Evolutionary conservation across 495 filamentous ascomycete genomes (phyloP).

Genomic region (Glarea lozoyensis): DNA sequence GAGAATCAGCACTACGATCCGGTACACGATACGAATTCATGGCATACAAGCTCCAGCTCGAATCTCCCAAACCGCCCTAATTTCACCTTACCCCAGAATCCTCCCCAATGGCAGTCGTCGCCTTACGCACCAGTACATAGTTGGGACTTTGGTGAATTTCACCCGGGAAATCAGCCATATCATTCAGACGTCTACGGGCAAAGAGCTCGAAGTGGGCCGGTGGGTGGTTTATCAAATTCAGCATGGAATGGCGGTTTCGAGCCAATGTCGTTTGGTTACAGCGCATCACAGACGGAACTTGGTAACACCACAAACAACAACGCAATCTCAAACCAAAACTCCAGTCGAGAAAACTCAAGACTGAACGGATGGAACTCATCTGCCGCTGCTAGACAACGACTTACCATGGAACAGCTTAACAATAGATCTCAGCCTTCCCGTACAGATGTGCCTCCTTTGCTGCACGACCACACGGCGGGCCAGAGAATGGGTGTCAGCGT

Average conservation of each 20-base stretch:
- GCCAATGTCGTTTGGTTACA: conserved; percentile 6
- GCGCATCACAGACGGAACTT: neutral
- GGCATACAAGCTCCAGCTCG: conserved; percentile 6
- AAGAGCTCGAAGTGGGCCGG: neutral
- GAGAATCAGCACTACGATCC: conserved; percentile 18
- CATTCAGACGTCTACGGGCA: neutral
- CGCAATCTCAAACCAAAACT: neutral
- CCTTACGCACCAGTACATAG: conserved; percentile 6
- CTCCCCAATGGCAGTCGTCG: conserved; percentile 6
- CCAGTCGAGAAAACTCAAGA: too few relatives aligned
- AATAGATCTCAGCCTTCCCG: too few relatives aligned
- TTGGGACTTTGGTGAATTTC: conserved; percentile 6
- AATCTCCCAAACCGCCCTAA: neutral
- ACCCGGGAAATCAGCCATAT: neutral
- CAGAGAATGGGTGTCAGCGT: too few relatives aligned
- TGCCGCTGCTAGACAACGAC: too few relatives aligned
- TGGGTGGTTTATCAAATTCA: conserved; percentile 4
- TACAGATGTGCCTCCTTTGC: too few relatives aligned
- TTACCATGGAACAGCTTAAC: too few relatives aligned
- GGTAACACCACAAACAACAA: neutral
- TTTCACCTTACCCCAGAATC: conserved; percentile 1
- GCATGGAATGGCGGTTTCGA: conserved; percentile 11
- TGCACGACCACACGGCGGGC: too few relatives aligned
- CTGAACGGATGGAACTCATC: too few relatives aligned
- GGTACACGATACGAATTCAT: conserved; percentile 13